These are phyloP conservation scores for Sechiopsis laciniata DNA, from an alignment of 306 rosid genomes.

Conservation along the genomic window DNA sequence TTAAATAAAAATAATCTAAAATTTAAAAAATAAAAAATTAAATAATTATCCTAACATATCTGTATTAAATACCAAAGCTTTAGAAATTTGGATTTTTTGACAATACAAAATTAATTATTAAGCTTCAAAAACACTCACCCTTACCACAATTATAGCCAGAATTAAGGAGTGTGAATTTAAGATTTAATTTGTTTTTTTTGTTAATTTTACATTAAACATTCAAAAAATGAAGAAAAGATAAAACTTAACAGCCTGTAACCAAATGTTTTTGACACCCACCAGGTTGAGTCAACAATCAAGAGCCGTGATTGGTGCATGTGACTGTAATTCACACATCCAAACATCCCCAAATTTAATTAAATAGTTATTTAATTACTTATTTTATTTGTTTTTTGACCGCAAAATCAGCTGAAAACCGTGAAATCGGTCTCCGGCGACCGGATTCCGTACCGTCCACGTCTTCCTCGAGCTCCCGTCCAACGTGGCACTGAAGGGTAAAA, in stretches of 20 bases:
- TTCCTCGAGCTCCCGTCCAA: constrained; percentile 10
- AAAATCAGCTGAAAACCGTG: constrained; percentile 51
- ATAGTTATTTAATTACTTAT: too few relatives aligned
- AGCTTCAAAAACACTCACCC: constrained; percentile 18
- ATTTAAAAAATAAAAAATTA: too few relatives aligned
- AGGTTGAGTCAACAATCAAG: constrained; percentile 8
- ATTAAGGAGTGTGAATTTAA: neutral
- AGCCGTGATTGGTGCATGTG: constrained; percentile 21
- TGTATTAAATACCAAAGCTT: too few relatives aligned
- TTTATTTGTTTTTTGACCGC: constrained; percentile 34
- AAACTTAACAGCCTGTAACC: constrained; percentile 9
- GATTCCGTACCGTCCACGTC: constrained; percentile 33
- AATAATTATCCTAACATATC: too few relatives aligned
- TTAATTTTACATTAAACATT: neutral
- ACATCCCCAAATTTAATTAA: neutral
- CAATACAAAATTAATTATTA: neutral
- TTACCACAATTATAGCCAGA: constrained; percentile 2
- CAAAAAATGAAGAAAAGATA: neutral
- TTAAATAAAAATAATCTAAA: too few relatives aligned
- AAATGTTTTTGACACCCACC: constrained; percentile 12
- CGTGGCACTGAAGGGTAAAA: constrained; percentile 18
- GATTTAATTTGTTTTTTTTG: neutral
- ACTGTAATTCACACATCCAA: constrained; percentile 16
- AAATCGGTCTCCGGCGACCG: constrained; percentile 25
- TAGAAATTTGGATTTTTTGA: too few relatives aligned